Percentiles rank a stretch among this genome's conserved stretches.
Evolutionary conservation across 1,139 yeast species (phyloP).

Genomic region (Hansenula sp.): DNA sequence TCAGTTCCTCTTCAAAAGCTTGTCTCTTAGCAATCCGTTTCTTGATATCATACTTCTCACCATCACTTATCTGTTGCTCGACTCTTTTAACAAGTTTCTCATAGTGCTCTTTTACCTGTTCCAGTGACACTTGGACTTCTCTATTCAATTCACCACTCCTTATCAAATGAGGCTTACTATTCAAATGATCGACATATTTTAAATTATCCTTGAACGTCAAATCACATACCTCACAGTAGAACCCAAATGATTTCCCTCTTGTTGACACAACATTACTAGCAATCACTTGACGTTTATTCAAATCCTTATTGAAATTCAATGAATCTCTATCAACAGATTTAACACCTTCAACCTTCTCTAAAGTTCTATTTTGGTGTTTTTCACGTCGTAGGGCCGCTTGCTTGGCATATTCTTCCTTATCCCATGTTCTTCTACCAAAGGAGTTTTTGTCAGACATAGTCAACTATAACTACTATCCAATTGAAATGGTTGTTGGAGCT

Average conservation of each 20-base stretch:
- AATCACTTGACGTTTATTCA: slow-evolving; percentile 43
- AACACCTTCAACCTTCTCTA: slow-evolving; percentile 13
- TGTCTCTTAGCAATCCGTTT: slow-evolving; percentile 42
- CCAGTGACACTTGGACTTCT: slow-evolving; percentile 29
- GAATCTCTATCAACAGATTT: slow-evolving; percentile 21
- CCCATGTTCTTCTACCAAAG: slow-evolving; percentile 70
- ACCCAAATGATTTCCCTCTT: slow-evolving; percentile 69
- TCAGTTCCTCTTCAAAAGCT: slow-evolving; percentile 37
- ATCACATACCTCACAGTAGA: slow-evolving; percentile 77
- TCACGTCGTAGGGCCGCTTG: slow-evolving; percentile 34
- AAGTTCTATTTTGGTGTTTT: slow-evolving; percentile 13
- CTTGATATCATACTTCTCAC: slow-evolving; percentile 35
- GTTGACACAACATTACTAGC: slow-evolving; percentile 39
- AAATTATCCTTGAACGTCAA: slow-evolving; percentile 78
- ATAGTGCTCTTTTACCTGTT: slow-evolving; percentile 29
- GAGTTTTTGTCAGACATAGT: slow-evolving; percentile 16
- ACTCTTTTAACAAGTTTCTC: slow-evolving; percentile 21
- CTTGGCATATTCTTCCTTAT: slow-evolving; percentile 57
- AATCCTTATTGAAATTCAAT: slow-evolving; percentile 35
- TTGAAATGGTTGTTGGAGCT: not conserved
- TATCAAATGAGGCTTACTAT: slow-evolving; percentile 57
- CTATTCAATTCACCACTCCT: slow-evolving; percentile 33
- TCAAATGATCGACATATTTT: slow-evolving; percentile 79
- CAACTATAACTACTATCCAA: not conserved
- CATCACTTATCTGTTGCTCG: slow-evolving; percentile 11